These are phyloP conservation scores for Puccinia hordei DNA, from an alignment of 1,284 basidiomycete species.

Conservation along the genomic window DNA sequence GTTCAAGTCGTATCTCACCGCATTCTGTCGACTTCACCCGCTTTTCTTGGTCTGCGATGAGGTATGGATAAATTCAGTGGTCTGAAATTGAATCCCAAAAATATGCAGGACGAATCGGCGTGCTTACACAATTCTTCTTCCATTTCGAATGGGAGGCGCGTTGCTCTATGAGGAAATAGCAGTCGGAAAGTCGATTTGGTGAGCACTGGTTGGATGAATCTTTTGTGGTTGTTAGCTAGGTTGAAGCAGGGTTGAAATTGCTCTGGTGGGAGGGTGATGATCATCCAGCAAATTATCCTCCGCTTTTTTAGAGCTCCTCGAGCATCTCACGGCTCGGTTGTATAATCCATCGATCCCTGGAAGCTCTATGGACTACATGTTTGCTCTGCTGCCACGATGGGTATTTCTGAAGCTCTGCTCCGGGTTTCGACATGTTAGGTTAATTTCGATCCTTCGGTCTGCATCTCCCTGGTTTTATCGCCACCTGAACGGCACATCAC, in stretches of 20 bases:
- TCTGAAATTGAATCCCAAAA: no score
- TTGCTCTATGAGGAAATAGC: not conserved
- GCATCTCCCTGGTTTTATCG: not conserved
- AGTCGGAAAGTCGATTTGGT: not conserved
- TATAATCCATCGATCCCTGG: not conserved
- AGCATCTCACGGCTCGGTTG: not conserved
- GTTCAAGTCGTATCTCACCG: not conserved
- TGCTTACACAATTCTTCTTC: not conserved
- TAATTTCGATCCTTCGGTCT: not conserved
- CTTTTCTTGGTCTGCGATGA: slow-evolving; percentile 7
- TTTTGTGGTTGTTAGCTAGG: not conserved
- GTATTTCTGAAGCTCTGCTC: not conserved
- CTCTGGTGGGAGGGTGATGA: not conserved
- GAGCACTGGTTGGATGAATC: not conserved
- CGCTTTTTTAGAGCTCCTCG: slow-evolving; percentile 7
- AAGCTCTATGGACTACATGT: not conserved
- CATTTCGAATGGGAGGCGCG: not conserved
- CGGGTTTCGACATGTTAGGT: not conserved
- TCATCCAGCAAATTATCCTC: not conserved
- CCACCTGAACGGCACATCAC: not conserved
- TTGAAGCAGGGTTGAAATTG: not conserved
- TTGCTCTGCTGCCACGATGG: not conserved
- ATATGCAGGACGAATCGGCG: not conserved
- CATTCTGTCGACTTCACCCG: not conserved
- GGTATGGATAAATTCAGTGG: not conserved